A percentile compares a stretch with the other conserved stretches of the same genome.
These are phyloP conservation scores for Rubroshorea leprosula DNA, from an alignment of 345 rosid species.

Conservation along the genomic window DNA sequence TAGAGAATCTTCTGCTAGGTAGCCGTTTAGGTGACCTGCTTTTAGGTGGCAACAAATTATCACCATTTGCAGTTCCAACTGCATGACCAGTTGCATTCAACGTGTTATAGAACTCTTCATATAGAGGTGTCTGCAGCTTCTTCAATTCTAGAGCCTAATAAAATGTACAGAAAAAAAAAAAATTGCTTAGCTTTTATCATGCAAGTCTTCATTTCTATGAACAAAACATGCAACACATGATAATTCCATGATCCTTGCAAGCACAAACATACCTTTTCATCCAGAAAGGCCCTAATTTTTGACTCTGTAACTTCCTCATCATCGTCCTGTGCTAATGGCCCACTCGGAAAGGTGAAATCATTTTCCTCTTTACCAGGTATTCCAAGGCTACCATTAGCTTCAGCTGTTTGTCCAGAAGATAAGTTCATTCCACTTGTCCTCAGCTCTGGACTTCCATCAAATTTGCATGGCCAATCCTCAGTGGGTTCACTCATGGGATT, in stretches of 20 bases:
- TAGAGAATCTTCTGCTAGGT: slow-evolving; percentile 74
- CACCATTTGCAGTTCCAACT: slow-evolving; percentile 34
- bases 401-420: slow-evolving; percentile 28
- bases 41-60: slow-evolving; percentile 62
- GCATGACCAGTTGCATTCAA: slow-evolving; percentile 44
- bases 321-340: slow-evolving; percentile 49
- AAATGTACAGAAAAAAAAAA: not conserved
- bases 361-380: slow-evolving; percentile 33
- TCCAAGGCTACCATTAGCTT: slow-evolving; percentile 26
- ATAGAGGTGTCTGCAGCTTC: slow-evolving; percentile 75
- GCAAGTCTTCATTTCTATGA: not conserved
- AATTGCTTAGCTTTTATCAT: slow-evolving; percentile 7
- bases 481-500: slow-evolving; percentile 80
- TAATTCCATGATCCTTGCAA: slow-evolving; percentile 13
- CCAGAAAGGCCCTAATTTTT: slow-evolving; percentile 81
- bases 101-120: slow-evolving; percentile 76
- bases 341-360: slow-evolving; percentile 46
- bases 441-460: slow-evolving; percentile 42
- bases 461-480: slow-evolving; percentile 67
- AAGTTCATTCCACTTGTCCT: slow-evolving; percentile 32
- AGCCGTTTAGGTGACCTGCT: slow-evolving; percentile 70
- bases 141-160: slow-evolving; percentile 71
- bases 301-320: slow-evolving; percentile 80
- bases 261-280: slow-evolving; percentile 69
- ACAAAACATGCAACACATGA: slow-evolving; percentile 1